phyloP scores from a whole-genome alignment of 2,329 filamentous ascomycete species.

The Epichloe sibirici region DNA sequence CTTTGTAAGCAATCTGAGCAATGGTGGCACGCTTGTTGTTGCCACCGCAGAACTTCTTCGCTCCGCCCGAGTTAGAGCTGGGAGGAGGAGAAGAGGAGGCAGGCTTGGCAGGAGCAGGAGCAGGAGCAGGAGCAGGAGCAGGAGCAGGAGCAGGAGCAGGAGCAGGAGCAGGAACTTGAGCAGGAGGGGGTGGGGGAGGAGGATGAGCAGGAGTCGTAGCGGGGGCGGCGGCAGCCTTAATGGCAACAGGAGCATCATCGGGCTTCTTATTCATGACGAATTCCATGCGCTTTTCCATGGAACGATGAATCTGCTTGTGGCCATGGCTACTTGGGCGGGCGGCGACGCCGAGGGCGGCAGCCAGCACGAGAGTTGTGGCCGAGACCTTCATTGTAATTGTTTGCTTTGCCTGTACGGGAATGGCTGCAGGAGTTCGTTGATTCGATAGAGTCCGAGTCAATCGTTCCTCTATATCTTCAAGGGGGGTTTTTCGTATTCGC shows the following conservation, averaged over 20 bases:
- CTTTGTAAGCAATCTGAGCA: slow-evolving; percentile 32
- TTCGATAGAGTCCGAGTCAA: slow-evolving; percentile 2
- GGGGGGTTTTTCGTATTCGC: slow-evolving; percentile 6
- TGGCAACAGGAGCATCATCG: slow-evolving; percentile 12
- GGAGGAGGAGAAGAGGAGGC: slow-evolving; percentile 4
- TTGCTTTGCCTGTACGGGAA: background rate
- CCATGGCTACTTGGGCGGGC: slow-evolving; percentile 28
- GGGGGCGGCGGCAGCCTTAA: background rate
- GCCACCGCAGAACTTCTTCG: slow-evolving; percentile 24
- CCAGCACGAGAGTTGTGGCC: slow-evolving; percentile 22
- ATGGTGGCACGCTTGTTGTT: slow-evolving; percentile 32
- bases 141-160: no score
- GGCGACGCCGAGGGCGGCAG: slow-evolving; percentile 28
- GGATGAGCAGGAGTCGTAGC: background rate
- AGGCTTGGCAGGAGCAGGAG: slow-evolving; percentile 1
- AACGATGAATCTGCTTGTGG: slow-evolving; percentile 23
- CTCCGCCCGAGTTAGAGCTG: slow-evolving; percentile 10
- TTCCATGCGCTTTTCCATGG: slow-evolving; percentile 18
- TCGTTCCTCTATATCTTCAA: background rate
- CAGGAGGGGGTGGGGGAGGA: background rate
- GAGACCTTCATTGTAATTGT: slow-evolving; percentile 29
- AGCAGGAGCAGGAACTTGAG: no score
- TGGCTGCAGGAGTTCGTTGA: background rate
- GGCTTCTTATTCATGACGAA: slow-evolving; percentile 25
- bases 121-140: background rate